Base-by-base conservation (phyloP, 768 basidiomycete species). In the Psilocybe cubensis region DNA sequence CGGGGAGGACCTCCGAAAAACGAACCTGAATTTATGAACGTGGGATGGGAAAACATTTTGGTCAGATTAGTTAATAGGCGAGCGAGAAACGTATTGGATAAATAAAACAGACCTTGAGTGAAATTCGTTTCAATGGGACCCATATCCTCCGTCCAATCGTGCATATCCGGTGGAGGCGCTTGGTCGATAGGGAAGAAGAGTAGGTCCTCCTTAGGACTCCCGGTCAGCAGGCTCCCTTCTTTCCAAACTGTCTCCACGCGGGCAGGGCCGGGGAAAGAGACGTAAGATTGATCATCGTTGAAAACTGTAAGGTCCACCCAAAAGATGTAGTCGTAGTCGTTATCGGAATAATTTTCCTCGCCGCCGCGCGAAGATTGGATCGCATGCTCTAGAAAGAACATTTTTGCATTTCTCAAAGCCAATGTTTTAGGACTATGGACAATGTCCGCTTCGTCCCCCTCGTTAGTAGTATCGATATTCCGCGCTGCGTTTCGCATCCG, bases 261-360 rank as follows among this genome's bases (percentile, higher is more conserved):
- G 3, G 31, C 60, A 1, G 70, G 65, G 54, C 78, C 73, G 1
- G 85, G 85, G 84, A 84, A 85, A 9, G 41, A 41, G 2, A 52
- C 54, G 62, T 80, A 86, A 3, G 57, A 55, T 63, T 85, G 81
- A 0, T 72, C 62, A 12, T 67, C 57, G 21, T 80, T 66, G 60
- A 87, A 83, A 57, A 80, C 79, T 11, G 77, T 81, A 4, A 82
- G 79, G 60, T 85, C 83, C n/a, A 69, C 76, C 83, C 83, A 86
- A 60, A 85, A 85, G 1, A 76, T 81, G 66, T 81, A 86, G 11
- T 81, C 77, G 59, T 82, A 83, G 6, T 55, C 52, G 59, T 67
- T 63, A 1, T 70, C 70, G 7, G 58, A 31, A n/a, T n/a, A n/a
- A n/a, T n/a, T n/a, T n/a, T n/a, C n/a, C n/a, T n/a, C n/a, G n/a